phyloP scores from a whole-genome alignment of 2,329 filamentous ascomycete genomes.

The Fusarium tuaranense region DNA sequence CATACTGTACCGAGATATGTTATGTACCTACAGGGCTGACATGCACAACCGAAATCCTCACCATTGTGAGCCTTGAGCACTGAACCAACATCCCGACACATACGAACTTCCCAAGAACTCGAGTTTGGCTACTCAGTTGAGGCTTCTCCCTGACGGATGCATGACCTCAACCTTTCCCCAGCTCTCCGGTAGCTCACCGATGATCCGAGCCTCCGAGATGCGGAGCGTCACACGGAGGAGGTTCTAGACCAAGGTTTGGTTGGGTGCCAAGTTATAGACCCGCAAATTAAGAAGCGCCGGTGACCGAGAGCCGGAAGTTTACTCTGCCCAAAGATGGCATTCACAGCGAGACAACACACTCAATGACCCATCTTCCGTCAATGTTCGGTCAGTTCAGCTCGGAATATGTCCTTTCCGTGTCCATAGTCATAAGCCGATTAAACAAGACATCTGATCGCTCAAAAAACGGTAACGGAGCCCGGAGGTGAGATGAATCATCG shows the following conservation, averaged over 20 bases:
- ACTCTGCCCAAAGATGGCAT: neutral
- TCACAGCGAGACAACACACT: neutral
- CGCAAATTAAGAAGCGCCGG: neutral
- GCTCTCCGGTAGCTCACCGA: neutral
- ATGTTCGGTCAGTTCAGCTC: neutral
- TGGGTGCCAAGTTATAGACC: neutral
- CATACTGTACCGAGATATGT: neutral
- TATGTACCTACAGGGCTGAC: neutral
- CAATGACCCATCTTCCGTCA: neutral
- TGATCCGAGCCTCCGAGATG: conserved; percentile 3
- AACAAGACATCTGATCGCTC: neutral
- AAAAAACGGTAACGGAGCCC: neutral
- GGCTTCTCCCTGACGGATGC: conserved; percentile 3
- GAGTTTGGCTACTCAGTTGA: conserved; percentile 2
- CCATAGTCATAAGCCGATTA: neutral
- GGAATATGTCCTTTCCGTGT: neutral
- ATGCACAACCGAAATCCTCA: neutral
- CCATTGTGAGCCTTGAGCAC: neutral
- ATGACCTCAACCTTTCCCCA: neutral
- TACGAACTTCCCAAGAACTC: neutral
- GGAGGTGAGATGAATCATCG: neutral
- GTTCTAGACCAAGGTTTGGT: neutral
- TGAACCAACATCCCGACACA: neutral
- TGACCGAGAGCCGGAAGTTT: neutral
- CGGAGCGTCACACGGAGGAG: neutral